A percentile compares a stretch with the other conserved stretches of the same genome.
Conservation (phyloP, 148 eudicot genomes). For the Dysphania ambrosioides region DNA sequence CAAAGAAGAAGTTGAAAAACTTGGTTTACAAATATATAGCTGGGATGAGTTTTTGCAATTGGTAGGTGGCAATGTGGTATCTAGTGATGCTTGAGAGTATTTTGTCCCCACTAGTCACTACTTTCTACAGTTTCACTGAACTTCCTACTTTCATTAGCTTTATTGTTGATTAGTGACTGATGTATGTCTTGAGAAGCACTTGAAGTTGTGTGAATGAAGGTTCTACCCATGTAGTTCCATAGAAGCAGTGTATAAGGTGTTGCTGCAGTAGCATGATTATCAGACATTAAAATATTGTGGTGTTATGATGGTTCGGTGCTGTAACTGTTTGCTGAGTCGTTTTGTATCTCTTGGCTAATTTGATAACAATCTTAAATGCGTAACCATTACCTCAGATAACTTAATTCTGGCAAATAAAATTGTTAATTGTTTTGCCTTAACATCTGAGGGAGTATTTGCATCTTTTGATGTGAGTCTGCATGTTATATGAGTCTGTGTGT, state of each 20-base stretch:
- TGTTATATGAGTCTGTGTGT: no score
- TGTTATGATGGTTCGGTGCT: no score
- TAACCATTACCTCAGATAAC: no score
- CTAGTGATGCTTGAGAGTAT: background rate
- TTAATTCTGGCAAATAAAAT: no score
- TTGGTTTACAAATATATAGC: constrained; percentile 57
- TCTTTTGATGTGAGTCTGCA: no score
- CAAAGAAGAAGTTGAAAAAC: constrained; percentile 58
- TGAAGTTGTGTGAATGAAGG: background rate
- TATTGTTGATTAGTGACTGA: background rate
- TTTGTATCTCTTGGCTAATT: background rate
- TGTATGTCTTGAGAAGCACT: constrained; percentile 9
- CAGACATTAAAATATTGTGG: background rate
- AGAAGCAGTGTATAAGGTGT: no score
- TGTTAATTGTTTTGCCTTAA: no score
- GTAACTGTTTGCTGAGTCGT: background rate
- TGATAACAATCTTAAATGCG: no score
- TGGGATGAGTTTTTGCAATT: constrained; percentile 86
- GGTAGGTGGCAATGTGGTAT: constrained; percentile 53
- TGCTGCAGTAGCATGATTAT: background rate
- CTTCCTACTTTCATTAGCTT: background rate
- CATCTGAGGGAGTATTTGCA: no score
- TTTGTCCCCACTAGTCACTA: no score
- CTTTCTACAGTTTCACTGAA: no score
- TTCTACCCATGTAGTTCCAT: no score